phyloP scores from a whole-genome alignment of 1,139 yeast species.

The Sugiyamaella sp. region DNA sequence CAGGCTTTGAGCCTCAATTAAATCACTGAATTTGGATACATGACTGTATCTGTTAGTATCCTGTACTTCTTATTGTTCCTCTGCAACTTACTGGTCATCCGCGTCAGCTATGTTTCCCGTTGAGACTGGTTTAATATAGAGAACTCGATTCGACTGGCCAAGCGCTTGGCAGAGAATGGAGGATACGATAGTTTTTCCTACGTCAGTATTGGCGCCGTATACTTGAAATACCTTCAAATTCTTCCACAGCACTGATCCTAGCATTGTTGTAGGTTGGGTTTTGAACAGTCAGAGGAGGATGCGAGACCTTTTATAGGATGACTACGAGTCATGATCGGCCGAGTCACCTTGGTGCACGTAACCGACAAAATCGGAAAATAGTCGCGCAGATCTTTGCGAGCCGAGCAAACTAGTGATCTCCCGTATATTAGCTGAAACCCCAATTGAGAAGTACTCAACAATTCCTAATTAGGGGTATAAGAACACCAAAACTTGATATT shows the following conservation, averaged over 20 bases:
- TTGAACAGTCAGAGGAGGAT: no score
- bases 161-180: slow-evolving; percentile 30
- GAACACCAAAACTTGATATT: neutral
- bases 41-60: slow-evolving; percentile 16
- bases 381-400: slow-evolving; percentile 4
- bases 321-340: slow-evolving; percentile 17
- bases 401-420: neutral
- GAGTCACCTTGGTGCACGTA: neutral
- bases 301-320: neutral
- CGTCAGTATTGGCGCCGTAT: slow-evolving; percentile 50
- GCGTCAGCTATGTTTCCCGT: slow-evolving; percentile 36
- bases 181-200: slow-evolving; percentile 38
- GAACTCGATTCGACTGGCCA: slow-evolving; percentile 18
- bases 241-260: slow-evolving; percentile 24
- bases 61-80: neutral
- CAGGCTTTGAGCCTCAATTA: slow-evolving; percentile 26
- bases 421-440: no score
- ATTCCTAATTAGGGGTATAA: no score
- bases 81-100: slow-evolving; percentile 24
- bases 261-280: slow-evolving; percentile 12
- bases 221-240: slow-evolving; percentile 26
- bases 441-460: no score
- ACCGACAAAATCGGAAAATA: neutral
- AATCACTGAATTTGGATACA: slow-evolving; percentile 17
- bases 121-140: slow-evolving; percentile 37